A percentile compares a stretch with the other conserved stretches of the same genome.
Conservation (phyloP, 305 asterid genomes). For the Plantago coronopus region DNA sequence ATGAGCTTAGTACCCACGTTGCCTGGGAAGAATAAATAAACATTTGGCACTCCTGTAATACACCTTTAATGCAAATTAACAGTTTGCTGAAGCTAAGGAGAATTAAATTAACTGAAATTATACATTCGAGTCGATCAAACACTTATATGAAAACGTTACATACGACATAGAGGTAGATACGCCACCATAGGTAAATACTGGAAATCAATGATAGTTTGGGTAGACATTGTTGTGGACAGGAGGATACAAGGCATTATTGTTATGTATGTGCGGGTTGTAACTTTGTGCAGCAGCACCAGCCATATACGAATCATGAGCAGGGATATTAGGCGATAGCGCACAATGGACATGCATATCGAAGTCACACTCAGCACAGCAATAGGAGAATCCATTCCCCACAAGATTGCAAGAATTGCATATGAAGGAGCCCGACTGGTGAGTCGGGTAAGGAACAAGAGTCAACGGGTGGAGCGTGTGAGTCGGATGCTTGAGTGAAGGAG, state of each 20-base stretch:
- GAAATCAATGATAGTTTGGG: constrained; percentile 4
- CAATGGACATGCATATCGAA: constrained; percentile 1
- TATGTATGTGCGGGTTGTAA: too few relatives aligned
- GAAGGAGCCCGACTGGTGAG: constrained; percentile 41
- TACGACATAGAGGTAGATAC: too few relatives aligned
- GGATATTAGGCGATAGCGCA: neutral
- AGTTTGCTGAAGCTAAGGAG: too few relatives aligned
- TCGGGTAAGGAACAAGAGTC: constrained; percentile 43
- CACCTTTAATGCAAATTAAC: too few relatives aligned
- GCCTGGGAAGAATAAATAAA: too few relatives aligned
- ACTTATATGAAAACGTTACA: too few relatives aligned
- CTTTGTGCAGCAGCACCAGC: neutral
- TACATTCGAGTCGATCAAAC: too few relatives aligned
- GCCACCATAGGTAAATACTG: too few relatives aligned
- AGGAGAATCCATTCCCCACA: constrained; percentile 16
- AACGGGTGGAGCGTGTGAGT: constrained; percentile 36
- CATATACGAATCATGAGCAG: neutral
- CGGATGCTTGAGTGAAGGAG: constrained; percentile 31
- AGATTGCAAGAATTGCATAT: constrained; percentile 46
- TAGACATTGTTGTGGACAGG: neutral
- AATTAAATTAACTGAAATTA: too few relatives aligned
- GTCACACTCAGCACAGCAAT: neutral
- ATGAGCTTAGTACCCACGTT: too few relatives aligned
- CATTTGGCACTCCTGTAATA: too few relatives aligned
- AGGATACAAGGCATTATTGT: neutral